These are phyloP conservation scores for Xylaria curta DNA, from an alignment of 495 filamentous ascomycete genomes.

Conservation along the genomic window DNA sequence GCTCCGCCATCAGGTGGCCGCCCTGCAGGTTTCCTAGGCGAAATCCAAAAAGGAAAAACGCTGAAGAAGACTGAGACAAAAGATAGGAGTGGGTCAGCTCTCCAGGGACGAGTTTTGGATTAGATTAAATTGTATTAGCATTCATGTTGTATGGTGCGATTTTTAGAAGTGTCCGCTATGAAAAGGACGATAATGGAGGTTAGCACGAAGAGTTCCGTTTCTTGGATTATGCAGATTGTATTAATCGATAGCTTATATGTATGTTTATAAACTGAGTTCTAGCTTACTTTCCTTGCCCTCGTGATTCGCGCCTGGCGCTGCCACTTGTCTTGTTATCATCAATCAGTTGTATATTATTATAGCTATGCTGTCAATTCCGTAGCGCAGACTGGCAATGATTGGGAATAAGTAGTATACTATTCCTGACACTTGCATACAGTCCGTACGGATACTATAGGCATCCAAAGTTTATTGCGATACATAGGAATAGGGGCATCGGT, in stretches of 20 bases:
- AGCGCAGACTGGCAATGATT: too few relatives aligned
- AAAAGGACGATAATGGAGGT: background rate
- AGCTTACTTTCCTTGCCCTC: background rate
- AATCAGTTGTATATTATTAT: too few relatives aligned
- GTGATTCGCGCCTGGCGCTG: constrained; percentile 8
- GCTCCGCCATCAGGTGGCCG: constrained; percentile 48
- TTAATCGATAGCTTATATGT: constrained; percentile 33
- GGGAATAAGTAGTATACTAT: too few relatives aligned
- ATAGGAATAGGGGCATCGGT: too few relatives aligned
- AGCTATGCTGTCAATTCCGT: too few relatives aligned
- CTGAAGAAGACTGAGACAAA: constrained; percentile 85
- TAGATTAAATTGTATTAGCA: constrained; percentile 31
- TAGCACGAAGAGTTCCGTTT: constrained; percentile 3
- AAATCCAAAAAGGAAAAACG: constrained; percentile 78
- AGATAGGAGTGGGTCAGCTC: constrained; percentile 73
- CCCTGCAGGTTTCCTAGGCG: constrained; percentile 70
- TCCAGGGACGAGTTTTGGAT: constrained; percentile 72
- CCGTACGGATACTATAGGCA: too few relatives aligned
- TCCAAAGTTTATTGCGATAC: too few relatives aligned
- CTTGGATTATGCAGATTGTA: constrained; percentile 39
- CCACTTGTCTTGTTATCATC: background rate
- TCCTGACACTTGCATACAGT: too few relatives aligned
- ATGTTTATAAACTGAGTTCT: background rate
- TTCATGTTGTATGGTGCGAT: background rate
- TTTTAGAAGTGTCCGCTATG: background rate